A percentile compares a stretch with the other conserved stretches of the same genome.
Conservation (phyloP, 176 grass and related monocot species). For the Cymbopogon citratus region DNA sequence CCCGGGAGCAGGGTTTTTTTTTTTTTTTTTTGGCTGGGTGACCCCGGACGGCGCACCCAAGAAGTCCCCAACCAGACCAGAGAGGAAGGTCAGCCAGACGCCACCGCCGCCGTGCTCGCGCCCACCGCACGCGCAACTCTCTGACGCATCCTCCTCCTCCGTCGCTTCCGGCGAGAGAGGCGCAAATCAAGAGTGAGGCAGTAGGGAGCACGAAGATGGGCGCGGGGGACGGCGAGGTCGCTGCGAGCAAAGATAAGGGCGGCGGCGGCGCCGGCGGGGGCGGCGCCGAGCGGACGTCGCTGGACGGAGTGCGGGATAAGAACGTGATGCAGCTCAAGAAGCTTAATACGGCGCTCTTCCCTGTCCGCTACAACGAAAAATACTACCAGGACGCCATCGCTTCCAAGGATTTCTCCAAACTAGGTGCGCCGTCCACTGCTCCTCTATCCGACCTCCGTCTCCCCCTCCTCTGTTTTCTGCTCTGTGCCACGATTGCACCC, state of each 20-base stretch:
- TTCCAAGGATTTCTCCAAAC: slow-evolving; percentile 94
- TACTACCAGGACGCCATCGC: slow-evolving; percentile 87
- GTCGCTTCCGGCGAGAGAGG: not conserved
- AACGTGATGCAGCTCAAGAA: slow-evolving; percentile 99
- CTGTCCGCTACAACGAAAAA: slow-evolving; percentile 94
- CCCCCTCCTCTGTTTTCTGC: not conserved
- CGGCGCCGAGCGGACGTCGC: slow-evolving; percentile 47
- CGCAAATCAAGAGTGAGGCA: not conserved
- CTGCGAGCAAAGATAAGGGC: slow-evolving; percentile 32
- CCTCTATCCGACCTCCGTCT: not conserved
- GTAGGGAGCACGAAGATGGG: slow-evolving; percentile 18
- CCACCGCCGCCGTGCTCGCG: slow-evolving; percentile 21
- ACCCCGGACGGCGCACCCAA: not conserved
- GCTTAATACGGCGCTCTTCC: slow-evolving; percentile 92
- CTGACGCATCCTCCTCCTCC: not conserved
- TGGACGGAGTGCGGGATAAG: slow-evolving; percentile 89
- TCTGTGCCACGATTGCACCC: not conserved
- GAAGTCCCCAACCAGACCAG: not conserved
- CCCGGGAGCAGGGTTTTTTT: slow-evolving; percentile 32
- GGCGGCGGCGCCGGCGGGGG: slow-evolving; percentile 2
- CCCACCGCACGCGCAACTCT: slow-evolving; percentile 25
- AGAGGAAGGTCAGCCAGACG: slow-evolving; percentile 4
- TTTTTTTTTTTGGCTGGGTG: too few species aligned
- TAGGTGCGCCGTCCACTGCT: slow-evolving; percentile 39
- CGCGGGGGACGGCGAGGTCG: slow-evolving; percentile 17